Base-by-base conservation (phyloP, 2,329 filamentous ascomycete genomes). In the Sclerotiophoma versabilis region DNA sequence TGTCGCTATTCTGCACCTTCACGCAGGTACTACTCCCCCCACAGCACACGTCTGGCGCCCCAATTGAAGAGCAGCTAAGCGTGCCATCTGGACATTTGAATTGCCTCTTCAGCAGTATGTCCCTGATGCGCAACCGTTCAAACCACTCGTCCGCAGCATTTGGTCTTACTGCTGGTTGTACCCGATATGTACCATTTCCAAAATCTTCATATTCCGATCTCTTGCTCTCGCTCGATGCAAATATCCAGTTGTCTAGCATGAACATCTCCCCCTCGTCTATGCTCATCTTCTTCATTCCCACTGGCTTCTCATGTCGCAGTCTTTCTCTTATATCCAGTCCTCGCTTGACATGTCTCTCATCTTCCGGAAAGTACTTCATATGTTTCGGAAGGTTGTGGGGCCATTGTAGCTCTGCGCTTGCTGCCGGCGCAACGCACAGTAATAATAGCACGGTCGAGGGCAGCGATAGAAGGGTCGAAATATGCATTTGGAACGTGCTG, bases 201-300 rank as follows among this genome's bases (percentile, higher is more conserved):
- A 60, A 36, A 4, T 55, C 42, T 7, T 60, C 51, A 4, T 14
- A 19, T 7, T 63, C 59, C 4, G 44, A 26, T 42, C 58, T 59
- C 49, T 46, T 56, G 20, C 47, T 41, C 12, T 52, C 23, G 36
- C 68, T 66, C 7, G 66, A 68, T 3, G 74, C 77, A 47, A 81
- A 81, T 50, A 77, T 74, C 80, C 77, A 87, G 71, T 91, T 88
- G 37, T 90, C 83, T 50, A 87, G 78, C 62, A 87, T 84, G 69
- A 93, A 88, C 80, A 91, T 95, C 70, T 91, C 88, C 55, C 84
- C 84, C 43, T 85, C 83, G 68, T 92, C 87, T 5, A 80, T 80
- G 39, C 85, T 81, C 84, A 93, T 90, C 70, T 92, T 92, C 69
- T 84, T 84, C 49, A 93, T 80, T 0, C 84, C 89, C 1, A 84